Base-by-base conservation (phyloP, 768 basidiomycete genomes). In the Paxillus involutus region DNA sequence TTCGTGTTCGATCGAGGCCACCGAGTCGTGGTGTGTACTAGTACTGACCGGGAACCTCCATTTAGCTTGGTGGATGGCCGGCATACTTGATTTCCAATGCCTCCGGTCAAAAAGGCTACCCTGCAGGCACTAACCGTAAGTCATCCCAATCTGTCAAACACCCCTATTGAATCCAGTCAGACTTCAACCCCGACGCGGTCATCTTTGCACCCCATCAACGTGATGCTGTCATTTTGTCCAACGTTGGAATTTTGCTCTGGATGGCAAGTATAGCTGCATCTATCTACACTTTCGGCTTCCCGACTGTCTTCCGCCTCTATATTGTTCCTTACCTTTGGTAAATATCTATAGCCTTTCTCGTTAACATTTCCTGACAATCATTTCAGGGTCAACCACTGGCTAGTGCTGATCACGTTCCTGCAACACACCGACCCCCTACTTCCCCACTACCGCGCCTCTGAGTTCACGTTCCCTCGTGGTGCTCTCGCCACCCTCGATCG, bases 341-440 rank as follows among this genome's bases (percentile, higher is more conserved):
- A 53, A 72, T 55, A 1, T 32, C 3, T 24, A 24, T 11, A 10
- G 32, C 19, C 4, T 19, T 8, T 7, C 2, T 36, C 13, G 17
- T 30, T 11, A 11, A 44, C 12, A 19, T 35, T 49, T 29, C 12
- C 51, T 46, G 8, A 55, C 33, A 4, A 57, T 43, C 21, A 42
- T 12, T 13, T 10, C 55, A 86, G 83, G 85, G 85, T 88, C 51
- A 92, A 92, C 79, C 91, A 94, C 79, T 97, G 94, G 94, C 81
- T 98, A 50, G 92, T 98, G 53, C 65, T 94, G 63, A 97, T 98
- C 77, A 97, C 94, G 17, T 98, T 93, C 88, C 80, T 98, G 48
- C 96, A 99, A 76, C 96, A 99, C 78, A 98, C 96, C 63, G 96
- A 98, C 74, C 93, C 95, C 16, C 71, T 89, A 44, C 83, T 98